Evolutionary conservation across 2,329 filamentous ascomycete genomes (phyloP).

Genomic region (Botrytis pseudocinerea): DNA sequence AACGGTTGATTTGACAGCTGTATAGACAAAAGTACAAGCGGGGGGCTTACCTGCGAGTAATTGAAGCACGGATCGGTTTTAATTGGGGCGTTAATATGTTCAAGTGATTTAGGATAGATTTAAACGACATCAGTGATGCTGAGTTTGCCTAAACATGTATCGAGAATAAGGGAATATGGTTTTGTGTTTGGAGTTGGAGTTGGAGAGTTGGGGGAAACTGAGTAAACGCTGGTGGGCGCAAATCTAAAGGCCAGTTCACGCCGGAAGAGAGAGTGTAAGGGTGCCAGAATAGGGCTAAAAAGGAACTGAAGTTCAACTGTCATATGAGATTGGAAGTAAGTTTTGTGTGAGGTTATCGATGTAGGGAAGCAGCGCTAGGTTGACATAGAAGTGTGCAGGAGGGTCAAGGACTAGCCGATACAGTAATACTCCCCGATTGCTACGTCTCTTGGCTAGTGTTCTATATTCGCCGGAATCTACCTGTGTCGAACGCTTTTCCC

Average conservation of each 20-base stretch:
- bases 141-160: not conserved
- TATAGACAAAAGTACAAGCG: too few species aligned
- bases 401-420: not conserved
- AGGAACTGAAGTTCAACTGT: not conserved
- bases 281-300: not conserved
- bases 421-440: not conserved
- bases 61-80: not conserved
- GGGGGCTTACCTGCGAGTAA: too few species aligned
- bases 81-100: not conserved
- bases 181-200: not conserved
- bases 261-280: not conserved
- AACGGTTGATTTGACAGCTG: too few species aligned
- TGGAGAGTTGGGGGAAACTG: not conserved
- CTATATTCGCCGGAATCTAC: not conserved
- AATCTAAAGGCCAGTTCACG: not conserved
- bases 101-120: not conserved
- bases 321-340: not conserved
- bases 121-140: too few species aligned
- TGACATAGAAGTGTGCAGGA: not conserved
- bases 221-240: not conserved
- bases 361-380: not conserved
- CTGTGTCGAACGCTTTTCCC: not conserved
- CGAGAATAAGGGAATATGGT: not conserved
- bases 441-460: not conserved
- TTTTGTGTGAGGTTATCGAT: not conserved